phyloP scores from a whole-genome alignment of 345 rosid genomes.

The Moringa oleifera region DNA sequence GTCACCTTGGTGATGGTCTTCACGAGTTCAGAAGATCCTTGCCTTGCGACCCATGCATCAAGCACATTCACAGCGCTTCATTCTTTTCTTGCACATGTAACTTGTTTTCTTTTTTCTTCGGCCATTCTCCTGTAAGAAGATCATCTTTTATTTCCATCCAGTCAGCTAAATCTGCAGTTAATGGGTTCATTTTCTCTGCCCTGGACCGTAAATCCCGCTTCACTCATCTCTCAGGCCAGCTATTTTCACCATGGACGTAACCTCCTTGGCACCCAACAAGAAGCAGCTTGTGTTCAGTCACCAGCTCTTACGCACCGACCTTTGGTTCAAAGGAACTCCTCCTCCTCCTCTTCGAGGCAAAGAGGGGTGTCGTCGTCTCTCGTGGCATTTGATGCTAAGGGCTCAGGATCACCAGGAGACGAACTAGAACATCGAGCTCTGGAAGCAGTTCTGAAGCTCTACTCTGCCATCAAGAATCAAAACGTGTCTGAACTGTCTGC shows the following conservation, averaged over 20 bases:
- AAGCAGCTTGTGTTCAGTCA: background rate
- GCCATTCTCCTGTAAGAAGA: background rate
- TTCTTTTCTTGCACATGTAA: too few relatives aligned
- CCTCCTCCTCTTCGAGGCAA: conserved; percentile 1
- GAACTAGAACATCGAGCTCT: conserved; percentile 36
- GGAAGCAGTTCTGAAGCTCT: conserved; percentile 57
- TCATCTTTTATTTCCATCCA: too few relatives aligned
- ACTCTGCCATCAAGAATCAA: conserved; percentile 40
- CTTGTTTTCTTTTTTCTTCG: background rate
- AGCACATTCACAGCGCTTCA: too few relatives aligned
- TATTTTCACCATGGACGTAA: background rate
- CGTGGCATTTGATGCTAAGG: conserved; percentile 16
- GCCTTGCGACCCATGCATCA: too few relatives aligned
- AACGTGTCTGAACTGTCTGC: conserved; percentile 43
- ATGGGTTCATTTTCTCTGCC: conserved; percentile 18
- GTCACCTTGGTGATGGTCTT: too few relatives aligned
- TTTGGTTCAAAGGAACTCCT: conserved; percentile 1
- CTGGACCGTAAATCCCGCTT: conserved; percentile 6
- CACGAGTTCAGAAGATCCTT: too few relatives aligned
- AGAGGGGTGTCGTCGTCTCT: conserved; percentile 2
- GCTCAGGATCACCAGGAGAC: conserved; percentile 15
- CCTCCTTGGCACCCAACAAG: background rate
- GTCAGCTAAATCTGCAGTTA: too few relatives aligned
- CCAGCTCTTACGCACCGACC: conserved; percentile 1
- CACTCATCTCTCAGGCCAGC: background rate